Percentiles rank a stretch among this genome's conserved stretches.
Evolutionary conservation across 306 rosid species (phyloP).

Genomic region (Prunus armeniaca): DNA sequence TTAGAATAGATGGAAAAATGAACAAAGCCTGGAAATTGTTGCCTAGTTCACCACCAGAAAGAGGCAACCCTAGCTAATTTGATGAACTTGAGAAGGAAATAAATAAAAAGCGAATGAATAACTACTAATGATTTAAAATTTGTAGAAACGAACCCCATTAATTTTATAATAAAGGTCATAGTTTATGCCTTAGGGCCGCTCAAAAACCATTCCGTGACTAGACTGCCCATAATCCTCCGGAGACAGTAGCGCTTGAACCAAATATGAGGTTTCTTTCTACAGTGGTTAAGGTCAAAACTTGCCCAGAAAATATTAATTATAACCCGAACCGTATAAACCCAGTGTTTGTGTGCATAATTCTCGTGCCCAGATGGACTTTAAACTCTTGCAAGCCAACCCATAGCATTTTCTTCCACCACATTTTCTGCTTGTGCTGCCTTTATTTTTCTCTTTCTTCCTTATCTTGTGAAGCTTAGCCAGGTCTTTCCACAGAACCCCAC

Average conservation of each 20-base stretch:
- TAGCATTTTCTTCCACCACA: not conserved
- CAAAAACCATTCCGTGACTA: not conserved
- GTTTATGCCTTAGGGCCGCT: not conserved
- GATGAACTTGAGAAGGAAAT: not conserved
- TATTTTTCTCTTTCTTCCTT: not conserved
- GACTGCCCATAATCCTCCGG: not conserved
- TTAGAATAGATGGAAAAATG: not conserved
- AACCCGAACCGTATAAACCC: not conserved
- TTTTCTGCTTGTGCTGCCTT: not conserved
- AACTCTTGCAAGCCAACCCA: no score
- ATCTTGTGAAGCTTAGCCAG: not conserved
- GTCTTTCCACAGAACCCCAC: not conserved
- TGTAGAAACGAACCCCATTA: not conserved
- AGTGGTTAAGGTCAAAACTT: constrained; percentile 1
- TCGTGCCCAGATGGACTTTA: not conserved
- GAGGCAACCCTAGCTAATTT: not conserved
- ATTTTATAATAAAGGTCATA: not conserved
- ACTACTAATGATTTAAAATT: not conserved
- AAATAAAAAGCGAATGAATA: not conserved
- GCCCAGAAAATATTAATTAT: not conserved
- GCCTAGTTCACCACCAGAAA: not conserved
- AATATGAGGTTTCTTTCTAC: not conserved
- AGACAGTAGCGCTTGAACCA: not conserved
- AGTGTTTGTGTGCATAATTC: not conserved
- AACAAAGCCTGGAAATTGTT: not conserved